These are phyloP conservation scores for Neurospora sp. DNA, from an alignment of 495 filamentous ascomycete species.

Conservation along the genomic window DNA sequence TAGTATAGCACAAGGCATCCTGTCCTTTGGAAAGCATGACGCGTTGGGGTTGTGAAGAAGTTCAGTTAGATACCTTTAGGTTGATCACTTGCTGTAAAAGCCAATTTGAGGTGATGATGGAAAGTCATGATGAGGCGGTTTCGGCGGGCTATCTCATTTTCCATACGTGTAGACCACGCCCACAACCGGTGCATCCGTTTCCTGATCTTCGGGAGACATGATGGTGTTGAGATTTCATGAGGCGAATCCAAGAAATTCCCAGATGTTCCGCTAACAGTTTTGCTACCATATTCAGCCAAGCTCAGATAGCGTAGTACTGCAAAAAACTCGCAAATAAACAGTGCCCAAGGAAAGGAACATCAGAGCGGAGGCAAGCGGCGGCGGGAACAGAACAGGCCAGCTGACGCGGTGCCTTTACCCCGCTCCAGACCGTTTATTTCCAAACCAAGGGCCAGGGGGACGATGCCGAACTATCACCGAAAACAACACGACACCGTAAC, in stretches of 20 bases:
- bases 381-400: background rate
- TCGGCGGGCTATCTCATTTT: background rate
- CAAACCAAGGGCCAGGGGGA: background rate
- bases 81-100: background rate
- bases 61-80: too few relatives aligned
- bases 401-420: constrained; percentile 1
- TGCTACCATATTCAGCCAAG: background rate
- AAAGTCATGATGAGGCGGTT: background rate
- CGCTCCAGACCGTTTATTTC: background rate
- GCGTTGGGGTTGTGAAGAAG: background rate
- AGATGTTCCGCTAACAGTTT: background rate
- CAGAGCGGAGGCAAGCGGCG: background rate
- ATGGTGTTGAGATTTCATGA: background rate
- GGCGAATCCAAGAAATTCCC: background rate
- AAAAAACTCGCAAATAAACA: background rate
- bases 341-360: background rate
- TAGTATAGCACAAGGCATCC: background rate
- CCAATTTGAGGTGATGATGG: background rate
- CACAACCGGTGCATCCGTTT: background rate
- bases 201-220: background rate
- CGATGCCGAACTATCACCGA: constrained; percentile 21
- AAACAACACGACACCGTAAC: constrained; percentile 6
- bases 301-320: background rate
- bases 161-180: background rate
- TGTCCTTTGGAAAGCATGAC: background rate